phyloP scores from a whole-genome alignment of 805 yeast genomes.

The Candida incommunis region DNA sequence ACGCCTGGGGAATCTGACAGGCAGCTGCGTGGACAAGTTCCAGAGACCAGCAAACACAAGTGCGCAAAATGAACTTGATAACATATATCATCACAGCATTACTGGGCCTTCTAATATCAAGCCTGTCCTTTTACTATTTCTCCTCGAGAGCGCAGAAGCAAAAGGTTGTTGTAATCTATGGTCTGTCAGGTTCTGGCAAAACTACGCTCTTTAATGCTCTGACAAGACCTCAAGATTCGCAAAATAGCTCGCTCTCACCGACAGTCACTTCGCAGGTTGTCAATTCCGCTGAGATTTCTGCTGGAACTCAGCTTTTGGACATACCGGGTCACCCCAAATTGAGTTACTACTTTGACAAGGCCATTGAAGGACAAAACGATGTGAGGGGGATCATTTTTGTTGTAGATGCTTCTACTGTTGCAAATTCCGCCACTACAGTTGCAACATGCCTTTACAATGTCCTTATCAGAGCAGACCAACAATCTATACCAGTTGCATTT shows the following conservation, averaged over 20 bases:
- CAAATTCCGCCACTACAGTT: constrained; percentile 33
- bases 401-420: constrained; percentile 57
- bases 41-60: too few species aligned
- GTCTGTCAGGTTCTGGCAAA: neutral
- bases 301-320: constrained; percentile 35
- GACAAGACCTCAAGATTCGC: neutral
- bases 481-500: constrained; percentile 52
- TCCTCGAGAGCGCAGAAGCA: neutral
- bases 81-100: neutral
- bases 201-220: neutral
- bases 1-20: too few species aligned
- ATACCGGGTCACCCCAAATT: constrained; percentile 84
- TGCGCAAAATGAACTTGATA: neutral
- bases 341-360: constrained; percentile 37
- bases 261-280: constrained; percentile 42
- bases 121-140: neutral
- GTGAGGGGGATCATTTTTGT: constrained; percentile 54
- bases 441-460: constrained; percentile 48
- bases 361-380: constrained; percentile 28
- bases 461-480: constrained; percentile 46
- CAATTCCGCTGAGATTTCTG: constrained; percentile 31
- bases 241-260: constrained; percentile 10
- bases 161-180: neutral
- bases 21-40: too few species aligned
- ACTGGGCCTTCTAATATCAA: neutral